Percentiles rank a stretch among this genome's conserved stretches.
Evolutionary conservation across 768 basidiomycete species (phyloP).

Genomic region (Chalciporus sphaerocephalus): DNA sequence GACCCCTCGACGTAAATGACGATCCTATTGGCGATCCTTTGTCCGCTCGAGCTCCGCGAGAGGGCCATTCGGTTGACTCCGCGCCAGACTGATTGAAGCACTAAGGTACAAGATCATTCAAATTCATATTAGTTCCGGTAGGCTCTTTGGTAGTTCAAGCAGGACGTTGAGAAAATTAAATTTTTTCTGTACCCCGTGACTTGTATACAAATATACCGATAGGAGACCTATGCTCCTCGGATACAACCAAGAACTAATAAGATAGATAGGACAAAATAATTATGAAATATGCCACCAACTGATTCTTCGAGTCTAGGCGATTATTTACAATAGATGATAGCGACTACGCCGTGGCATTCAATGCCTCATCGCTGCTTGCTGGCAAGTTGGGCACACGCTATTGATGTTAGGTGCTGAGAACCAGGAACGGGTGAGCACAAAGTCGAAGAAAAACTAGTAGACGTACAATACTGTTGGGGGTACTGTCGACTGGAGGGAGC

Average conservation of each 20-base stretch:
- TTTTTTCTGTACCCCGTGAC: constrained; percentile 3
- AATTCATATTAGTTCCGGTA: constrained; percentile 28
- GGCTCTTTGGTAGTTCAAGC: constrained; percentile 14
- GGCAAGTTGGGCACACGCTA: constrained; percentile 40
- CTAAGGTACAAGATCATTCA: constrained; percentile 14
- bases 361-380: constrained; percentile 23
- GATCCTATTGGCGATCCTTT: constrained; percentile 4
- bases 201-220: constrained; percentile 17
- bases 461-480: constrained; percentile 46
- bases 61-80: constrained; percentile 3
- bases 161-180: constrained; percentile 10
- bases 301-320: constrained; percentile 10
- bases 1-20: not conserved
- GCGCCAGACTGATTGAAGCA: constrained; percentile 4
- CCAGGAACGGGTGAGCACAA: not conserved
- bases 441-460: not conserved
- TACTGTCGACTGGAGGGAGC: constrained; percentile 35
- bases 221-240: constrained; percentile 21
- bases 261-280: constrained; percentile 20
- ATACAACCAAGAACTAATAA: constrained; percentile 29
- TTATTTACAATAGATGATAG: constrained; percentile 3
- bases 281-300: constrained; percentile 19
- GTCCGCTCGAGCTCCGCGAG: constrained; percentile 31
- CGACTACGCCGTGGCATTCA: constrained; percentile 11
- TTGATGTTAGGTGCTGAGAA: constrained; percentile 40